Base-by-base conservation (phyloP, 129 eudicot species). In the Heracleum sosnowskyi region DNA sequence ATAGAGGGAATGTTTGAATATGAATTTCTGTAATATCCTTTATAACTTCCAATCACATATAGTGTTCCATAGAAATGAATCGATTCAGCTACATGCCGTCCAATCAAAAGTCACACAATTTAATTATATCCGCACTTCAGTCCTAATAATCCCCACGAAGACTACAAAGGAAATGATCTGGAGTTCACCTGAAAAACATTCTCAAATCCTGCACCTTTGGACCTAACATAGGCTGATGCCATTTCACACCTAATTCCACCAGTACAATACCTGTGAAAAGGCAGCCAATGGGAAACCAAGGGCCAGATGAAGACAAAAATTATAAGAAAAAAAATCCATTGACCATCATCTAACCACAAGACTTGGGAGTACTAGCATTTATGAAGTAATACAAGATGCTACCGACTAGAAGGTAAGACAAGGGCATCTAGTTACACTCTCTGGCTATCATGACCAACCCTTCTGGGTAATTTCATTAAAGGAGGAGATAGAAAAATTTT, bases 211-310 rank as follows among this genome's bases (percentile, higher is more conserved):
- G 87, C 87, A 75, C 98, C 98, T 86, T 95, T 95, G 10, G 98
- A 95, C 78, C 88, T 88, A 76, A 95, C 88, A 84, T 95, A 95
- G 12, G 97, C 96, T 20, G 98, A 95, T 17, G 98, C 98, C 97
- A 91, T 90, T 82, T 95, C 99, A 82, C 97, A 95, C 83, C 99
- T 87, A 71, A 95, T 95, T 85, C 99, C 99, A 74, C 99, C 99
- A 0, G 99, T 95, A 78, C 99, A 95, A 83, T 95, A 95, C 95
- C 95, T 90, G 82, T 66, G 36, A 36, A 66, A 79, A 69, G 73
- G 37, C 24, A 78, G 42, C 49, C 53, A 42, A 39, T 75, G 34
- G 41, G 31, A 29, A 69, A 37, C 42, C 24, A 75, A 62, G 57
- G 77, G 24, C 46, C 44, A 2, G 66, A 57, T 11, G 16, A 78